A percentile compares a stretch with the other conserved stretches of the same genome.
phyloP scores from a whole-genome alignment of 345 rosid species.

The Eucalyptus erythrocorys region DNA sequence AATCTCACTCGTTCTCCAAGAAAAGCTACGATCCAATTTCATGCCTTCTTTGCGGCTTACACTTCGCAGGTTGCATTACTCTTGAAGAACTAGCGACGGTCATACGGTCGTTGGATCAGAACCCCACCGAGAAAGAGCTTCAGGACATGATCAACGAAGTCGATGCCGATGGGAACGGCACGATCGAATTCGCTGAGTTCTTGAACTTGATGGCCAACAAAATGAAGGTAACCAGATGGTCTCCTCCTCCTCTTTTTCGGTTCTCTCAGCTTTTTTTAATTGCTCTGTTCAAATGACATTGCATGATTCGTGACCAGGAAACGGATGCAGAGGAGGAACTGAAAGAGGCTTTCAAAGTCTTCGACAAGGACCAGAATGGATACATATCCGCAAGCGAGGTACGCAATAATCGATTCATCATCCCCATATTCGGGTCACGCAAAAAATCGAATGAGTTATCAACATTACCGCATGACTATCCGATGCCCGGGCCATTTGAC shows the following conservation, averaged over 20 bases:
- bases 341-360: constrained; percentile 11
- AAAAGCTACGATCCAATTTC: background rate
- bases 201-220: constrained; percentile 6
- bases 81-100: constrained; percentile 7
- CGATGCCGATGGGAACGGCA: constrained; percentile 4
- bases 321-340: constrained; percentile 10
- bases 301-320: background rate
- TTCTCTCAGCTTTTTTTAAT: background rate
- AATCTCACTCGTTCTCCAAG: background rate
- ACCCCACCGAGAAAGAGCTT: constrained; percentile 4
- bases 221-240: background rate
- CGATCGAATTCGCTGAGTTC: constrained; percentile 8
- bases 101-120: constrained; percentile 7
- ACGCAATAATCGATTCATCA: background rate
- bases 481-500: background rate
- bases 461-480: background rate
- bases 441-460: background rate
- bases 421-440: background rate
- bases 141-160: constrained; percentile 9
- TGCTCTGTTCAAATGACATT: background rate
- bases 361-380: constrained; percentile 12
- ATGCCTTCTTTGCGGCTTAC: background rate
- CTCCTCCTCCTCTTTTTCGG: background rate
- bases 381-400: constrained; percentile 8
- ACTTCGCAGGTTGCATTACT: constrained; percentile 6